phyloP scores from a whole-genome alignment of 331 rosid genomes.

The Saraca asoca region DNA sequence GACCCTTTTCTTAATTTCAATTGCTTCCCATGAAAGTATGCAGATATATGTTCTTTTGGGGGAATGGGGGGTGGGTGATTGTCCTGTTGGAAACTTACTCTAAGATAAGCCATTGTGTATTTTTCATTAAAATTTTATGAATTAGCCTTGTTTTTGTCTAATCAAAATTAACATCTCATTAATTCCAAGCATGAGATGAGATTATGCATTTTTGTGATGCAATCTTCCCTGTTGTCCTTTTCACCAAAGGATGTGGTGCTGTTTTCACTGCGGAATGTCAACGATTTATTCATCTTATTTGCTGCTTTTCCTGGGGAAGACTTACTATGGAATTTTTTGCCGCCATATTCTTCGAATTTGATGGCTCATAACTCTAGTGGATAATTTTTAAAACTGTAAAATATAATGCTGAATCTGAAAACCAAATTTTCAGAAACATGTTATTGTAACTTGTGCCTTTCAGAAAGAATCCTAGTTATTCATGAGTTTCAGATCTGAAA shows the following conservation, averaged over 20 bases:
- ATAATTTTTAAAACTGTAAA: neutral
- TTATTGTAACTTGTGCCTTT: no score
- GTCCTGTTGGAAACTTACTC: neutral
- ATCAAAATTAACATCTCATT: neutral
- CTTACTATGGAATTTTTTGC: neutral
- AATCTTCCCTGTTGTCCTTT: neutral
- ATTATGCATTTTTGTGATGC: neutral
- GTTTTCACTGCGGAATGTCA: neutral
- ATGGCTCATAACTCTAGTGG: neutral
- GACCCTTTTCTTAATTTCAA: conserved; percentile 7
- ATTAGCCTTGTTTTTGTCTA: conserved; percentile 5
- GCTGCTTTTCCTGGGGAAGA: neutral
- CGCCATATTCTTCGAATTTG: neutral
- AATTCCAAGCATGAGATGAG: neutral
- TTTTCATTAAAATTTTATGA: neutral
- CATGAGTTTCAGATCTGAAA: conserved; percentile 29
- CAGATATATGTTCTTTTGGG: neutral
- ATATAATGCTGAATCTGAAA: no score
- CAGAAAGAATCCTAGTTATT: neutral
- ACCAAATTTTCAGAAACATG: no score
- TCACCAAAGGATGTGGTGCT: neutral
- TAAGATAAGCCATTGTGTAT: conserved; percentile 2
- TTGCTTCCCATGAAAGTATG: neutral
- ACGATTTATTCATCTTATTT: conserved; percentile 1
- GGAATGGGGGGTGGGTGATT: neutral